phyloP scores from a whole-genome alignment of 106 monocot species.

The Phalaenopsis equestris region DNA sequence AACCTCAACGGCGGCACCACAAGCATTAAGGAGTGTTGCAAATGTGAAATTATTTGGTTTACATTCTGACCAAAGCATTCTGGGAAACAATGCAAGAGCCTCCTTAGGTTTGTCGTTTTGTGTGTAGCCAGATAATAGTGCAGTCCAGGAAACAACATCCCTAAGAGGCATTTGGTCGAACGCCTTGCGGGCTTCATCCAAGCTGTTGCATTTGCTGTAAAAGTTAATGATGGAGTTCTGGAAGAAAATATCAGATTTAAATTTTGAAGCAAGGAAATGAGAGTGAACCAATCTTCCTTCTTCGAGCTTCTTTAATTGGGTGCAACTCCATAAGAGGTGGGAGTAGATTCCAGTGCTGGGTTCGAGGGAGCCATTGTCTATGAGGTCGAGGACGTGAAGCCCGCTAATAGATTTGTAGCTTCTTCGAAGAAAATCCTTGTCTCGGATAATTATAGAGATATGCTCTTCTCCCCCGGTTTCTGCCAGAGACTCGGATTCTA shows the following conservation, averaged over 20 bases:
- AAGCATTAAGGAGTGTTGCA: slow-evolving; percentile 17
- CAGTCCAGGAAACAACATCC: slow-evolving; percentile 15
- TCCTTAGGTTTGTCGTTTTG: slow-evolving; percentile 11
- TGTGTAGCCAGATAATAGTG: slow-evolving; percentile 12
- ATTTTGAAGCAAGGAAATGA: slow-evolving; percentile 9
- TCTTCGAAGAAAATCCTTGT: slow-evolving; percentile 11
- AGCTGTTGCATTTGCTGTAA: slow-evolving; percentile 18
- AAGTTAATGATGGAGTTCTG: slow-evolving; percentile 17
- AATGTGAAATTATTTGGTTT: slow-evolving; percentile 17
- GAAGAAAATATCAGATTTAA: slow-evolving; percentile 8
- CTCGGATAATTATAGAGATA: neutral
- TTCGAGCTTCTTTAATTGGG: slow-evolving; percentile 11
- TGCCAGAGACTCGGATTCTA: neutral
- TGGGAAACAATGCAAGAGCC: slow-evolving; percentile 13
- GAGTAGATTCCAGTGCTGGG: slow-evolving; percentile 10
- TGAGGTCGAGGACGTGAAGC: slow-evolving; percentile 18
- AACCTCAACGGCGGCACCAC: neutral
- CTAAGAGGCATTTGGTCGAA: slow-evolving; percentile 20
- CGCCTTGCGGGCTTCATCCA: slow-evolving; percentile 10
- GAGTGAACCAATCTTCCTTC: slow-evolving; percentile 16
- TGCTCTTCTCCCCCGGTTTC: neutral
- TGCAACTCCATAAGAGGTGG: slow-evolving; percentile 10
- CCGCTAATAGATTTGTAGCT: neutral
- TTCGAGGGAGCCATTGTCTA: slow-evolving; percentile 14
- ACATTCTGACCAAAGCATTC: slow-evolving; percentile 7